Base-by-base conservation (phyloP, 805 yeast genomes). In the Candida oleophila region DNA sequence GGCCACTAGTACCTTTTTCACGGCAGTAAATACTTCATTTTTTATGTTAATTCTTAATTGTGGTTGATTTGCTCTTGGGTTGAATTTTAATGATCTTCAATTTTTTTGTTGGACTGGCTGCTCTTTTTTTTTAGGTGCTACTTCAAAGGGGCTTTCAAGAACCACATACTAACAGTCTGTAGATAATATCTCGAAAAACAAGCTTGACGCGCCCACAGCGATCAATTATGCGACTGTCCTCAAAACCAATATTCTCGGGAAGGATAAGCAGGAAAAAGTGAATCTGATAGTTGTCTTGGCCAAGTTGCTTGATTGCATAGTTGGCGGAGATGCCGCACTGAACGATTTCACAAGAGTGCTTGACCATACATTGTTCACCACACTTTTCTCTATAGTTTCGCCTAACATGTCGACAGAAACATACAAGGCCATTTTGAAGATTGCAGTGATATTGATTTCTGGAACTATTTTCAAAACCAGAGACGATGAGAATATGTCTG, bases 211-310 rank as follows among this genome's bases (percentile, higher is more conserved):
- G 7, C 38, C 55, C 1, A 61, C 69, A 0, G 73, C 73, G 12
- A 49, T 69, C 37, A 50, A 47, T 38, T 72, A 69, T 53, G 68
- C 72, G 35, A 45, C 56, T 22, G 66, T 66, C 20, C 63, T 81
- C 37, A 70, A 68, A 48, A 41, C 60, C 11, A 72, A 75, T 39
- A 73, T 79, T 28, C 54, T 74, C 47, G 77, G 78, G 12, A 65
- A 65, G 42, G 78, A 74, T 48, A 75, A 74, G 45, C 73, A 74
- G 42, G 84, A 79, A 47, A 71, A 73, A 50, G 72, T 76, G 41
- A 80, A 77, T 58, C 70, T 80, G 2, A 74, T 82, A 8, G 76
- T 77, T 1, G 80, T 81, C 3, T 61, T 83, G 25, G 78, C 83
- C 28, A 78, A 74, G 51, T 64, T 78, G 22, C 60, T 81, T 38